phyloP scores from a whole-genome alignment of 2,329 filamentous ascomycete genomes.

The Aureobasidium sp. region DNA sequence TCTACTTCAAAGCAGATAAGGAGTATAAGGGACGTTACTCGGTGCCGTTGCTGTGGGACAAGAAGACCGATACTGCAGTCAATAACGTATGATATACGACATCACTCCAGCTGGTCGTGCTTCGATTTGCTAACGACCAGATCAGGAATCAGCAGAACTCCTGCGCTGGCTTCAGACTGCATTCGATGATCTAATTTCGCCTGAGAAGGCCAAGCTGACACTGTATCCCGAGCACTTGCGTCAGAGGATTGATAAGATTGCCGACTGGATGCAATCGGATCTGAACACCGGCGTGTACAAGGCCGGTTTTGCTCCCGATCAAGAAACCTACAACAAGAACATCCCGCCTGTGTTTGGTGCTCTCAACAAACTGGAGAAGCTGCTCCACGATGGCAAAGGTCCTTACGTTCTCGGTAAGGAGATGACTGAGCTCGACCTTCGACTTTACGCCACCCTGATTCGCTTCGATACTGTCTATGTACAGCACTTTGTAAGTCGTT shows the following conservation, averaged over 20 bases:
- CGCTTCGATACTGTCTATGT: constrained; percentile 54
- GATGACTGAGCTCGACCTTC: constrained; percentile 52
- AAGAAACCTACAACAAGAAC: constrained; percentile 47
- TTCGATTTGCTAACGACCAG: neutral
- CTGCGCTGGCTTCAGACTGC: constrained; percentile 49
- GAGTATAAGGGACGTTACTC: constrained; percentile 53
- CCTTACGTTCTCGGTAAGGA: constrained; percentile 48
- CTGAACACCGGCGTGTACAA: constrained; percentile 53
- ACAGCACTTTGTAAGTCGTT: constrained; percentile 44
- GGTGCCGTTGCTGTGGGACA: constrained; percentile 56
- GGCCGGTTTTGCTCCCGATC: constrained; percentile 48
- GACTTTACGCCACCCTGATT: constrained; percentile 49
- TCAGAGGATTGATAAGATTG: constrained; percentile 43
- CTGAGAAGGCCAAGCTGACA: constrained; percentile 33
- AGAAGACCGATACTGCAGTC: constrained; percentile 45
- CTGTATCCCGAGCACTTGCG: constrained; percentile 46
- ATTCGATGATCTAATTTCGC: constrained; percentile 43
- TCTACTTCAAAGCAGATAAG: constrained; percentile 54
- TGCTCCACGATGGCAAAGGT: constrained; percentile 38
- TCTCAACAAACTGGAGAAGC: constrained; percentile 49
- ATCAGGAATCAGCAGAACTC: constrained; percentile 46
- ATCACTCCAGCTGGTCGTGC: neutral
- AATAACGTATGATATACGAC: constrained; percentile 38
- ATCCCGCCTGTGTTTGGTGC: constrained; percentile 49
- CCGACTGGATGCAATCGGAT: constrained; percentile 46